Percentiles rank a stretch among this genome's conserved stretches.
phyloP scores from a whole-genome alignment of 2,329 filamentous ascomycete species.

The Chalaropsis thielavioides region DNA sequence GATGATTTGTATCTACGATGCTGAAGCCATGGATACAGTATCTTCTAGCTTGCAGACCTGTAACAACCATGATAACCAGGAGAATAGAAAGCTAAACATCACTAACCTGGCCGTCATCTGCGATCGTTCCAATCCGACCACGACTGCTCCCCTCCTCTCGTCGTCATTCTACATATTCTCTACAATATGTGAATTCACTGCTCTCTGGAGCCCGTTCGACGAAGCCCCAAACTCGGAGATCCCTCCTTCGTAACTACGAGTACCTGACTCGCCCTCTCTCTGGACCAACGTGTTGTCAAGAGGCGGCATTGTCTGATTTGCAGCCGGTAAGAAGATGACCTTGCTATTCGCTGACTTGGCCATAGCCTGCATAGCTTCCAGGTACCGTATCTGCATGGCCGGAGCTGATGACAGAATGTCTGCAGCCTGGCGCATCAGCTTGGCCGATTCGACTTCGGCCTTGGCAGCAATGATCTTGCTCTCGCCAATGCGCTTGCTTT shows the following conservation, averaged over 20 bases:
- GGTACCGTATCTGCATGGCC: conserved; percentile 95
- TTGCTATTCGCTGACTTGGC: conserved; percentile 84
- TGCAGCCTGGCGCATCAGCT: conserved; percentile 83
- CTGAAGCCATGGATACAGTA: neutral
- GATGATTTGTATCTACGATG: neutral
- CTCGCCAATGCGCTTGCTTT: conserved; percentile 96
- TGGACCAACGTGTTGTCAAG: conserved; percentile 30
- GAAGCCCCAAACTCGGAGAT: conserved; percentile 38
- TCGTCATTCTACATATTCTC: conserved; percentile 58
- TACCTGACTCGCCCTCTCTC: conserved; percentile 20
- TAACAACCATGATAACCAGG: neutral
- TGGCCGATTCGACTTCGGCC: conserved; percentile 91
- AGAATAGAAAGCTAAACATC: neutral
- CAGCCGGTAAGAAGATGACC: conserved; percentile 62
- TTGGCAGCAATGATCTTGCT: conserved; percentile 96
- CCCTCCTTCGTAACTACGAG: conserved; percentile 31
- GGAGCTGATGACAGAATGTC: conserved; percentile 85
- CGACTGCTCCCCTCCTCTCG: neutral
- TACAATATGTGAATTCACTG: conserved; percentile 66
- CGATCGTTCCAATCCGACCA: too few relatives aligned
- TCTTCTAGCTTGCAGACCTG: too few relatives aligned
- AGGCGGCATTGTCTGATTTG: conserved; percentile 41
- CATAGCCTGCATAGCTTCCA: conserved; percentile 98
- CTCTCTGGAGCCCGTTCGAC: conserved; percentile 55
- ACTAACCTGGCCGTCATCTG: neutral